Base-by-base conservation (phyloP, 352 stramenopile genomes). In the Vaucheria bursata region DNA sequence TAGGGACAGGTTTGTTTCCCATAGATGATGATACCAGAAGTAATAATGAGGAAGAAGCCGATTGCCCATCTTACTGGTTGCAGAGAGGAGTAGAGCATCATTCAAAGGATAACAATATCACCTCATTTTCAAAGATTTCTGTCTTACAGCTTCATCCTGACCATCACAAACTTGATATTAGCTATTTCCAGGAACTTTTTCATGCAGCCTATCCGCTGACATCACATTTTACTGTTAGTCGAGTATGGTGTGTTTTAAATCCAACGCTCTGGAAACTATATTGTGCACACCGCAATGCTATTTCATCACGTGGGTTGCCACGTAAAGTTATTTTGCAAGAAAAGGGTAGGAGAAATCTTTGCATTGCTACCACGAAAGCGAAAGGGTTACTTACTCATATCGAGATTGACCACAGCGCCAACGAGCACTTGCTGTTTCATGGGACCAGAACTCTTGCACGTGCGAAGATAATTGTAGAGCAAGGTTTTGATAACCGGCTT, bases 381-480 rank as follows among this genome's bases (percentile, higher is more conserved):
- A 38, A 5, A 38, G 5, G 34, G 59, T 6, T 69, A 38, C 29
- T 18, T 4, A 69, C 6, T 8, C 5, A 5, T 18, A 6, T 69
- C 6, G 18, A 38, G 5, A 6, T 69, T 4, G 4, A 18, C 18
- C 5, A 6, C 5, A 29, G 8, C 8, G 59, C 18, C 5, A 69
- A 69, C 18, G 59, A 69, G 59, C 59, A 69, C 59, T 29, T 69
- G 18, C 59, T 69, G 4, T 69, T 69, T 38, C 59, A 69, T 38
- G 59, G 59, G 6, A 18, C 4, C 59, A 69, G 59, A 29, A 69
- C 4, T 38, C 4, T 69, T 4, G 12, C 5, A 4, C 5, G 59
- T 34, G 59, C 59, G 12, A 34, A 69, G 59, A 38, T 69, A 6
- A 69, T 69, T 18, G 18, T 38, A 18, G 34, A 34, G 29, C 59